Evolutionary conservation across 2,329 filamentous ascomycete genomes (phyloP), one percentile per base, ranked within the genome.

Genomic region (Mollisia scopiformis): DNA sequence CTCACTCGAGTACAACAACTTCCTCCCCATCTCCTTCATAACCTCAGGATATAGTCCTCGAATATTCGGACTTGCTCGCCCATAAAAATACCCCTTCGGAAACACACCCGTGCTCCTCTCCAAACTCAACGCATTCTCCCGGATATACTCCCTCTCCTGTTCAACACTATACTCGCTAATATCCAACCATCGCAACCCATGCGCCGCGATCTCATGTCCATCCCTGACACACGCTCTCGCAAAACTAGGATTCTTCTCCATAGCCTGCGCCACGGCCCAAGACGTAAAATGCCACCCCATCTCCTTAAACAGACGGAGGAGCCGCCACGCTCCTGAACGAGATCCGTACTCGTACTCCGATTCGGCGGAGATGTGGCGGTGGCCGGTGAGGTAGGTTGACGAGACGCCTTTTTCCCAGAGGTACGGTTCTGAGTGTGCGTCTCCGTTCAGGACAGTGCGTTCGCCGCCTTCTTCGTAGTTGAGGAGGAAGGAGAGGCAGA

Each of bases 21-120:
- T 76, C 58, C 78, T 77, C 5, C 80, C 78, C 75, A 83, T 79
- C 70, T 84, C 81, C 61, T 80, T 76, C 68, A 79, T 82, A 2
- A 80, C 77, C 63, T 78, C 75, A 27, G 77, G 76, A 2, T 84
- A 75, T 41, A 82, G 71, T 2, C 75, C 77, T 13, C 75, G 71
- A 14, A 77, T 79, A 55, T 81, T 79, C 8, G 72, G 72, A 7
- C 73, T 74, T 10, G 68, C 72, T 1, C 74, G 62, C 1, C 74
- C 74, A 58, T 71, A 75, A 55, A 75, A 76, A 16, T 70, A 71
- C 0, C 74, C 74, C 2, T 68, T 68, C 0, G 74, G 74, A 59
- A 71, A 70, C 33, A 70, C 66, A 4, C 75, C 71, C 6, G 72
- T 73, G 2, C 67, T 68, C 25, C 71, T 66, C 61, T 76, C 68